Conservation (phyloP, 768 basidiomycete species). For the Ramaria rubella region DNA sequence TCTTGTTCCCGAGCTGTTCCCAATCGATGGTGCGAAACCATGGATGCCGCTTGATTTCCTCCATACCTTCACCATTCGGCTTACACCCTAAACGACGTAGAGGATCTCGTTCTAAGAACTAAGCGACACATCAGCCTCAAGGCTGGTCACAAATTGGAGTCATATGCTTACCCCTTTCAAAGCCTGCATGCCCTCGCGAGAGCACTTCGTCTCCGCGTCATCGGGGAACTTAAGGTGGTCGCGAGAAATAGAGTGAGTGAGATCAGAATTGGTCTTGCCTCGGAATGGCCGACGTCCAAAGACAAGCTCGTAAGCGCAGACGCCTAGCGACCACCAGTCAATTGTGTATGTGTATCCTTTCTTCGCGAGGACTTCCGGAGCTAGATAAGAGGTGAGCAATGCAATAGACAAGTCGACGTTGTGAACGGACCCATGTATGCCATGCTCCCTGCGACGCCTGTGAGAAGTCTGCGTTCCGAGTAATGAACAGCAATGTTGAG, state of each 20-base stretch:
- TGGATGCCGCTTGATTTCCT: constrained; percentile 55
- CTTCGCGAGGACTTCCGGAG: constrained; percentile 73
- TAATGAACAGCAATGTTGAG: constrained; percentile 99
- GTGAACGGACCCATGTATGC: constrained; percentile 84
- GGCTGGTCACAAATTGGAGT: constrained; percentile 2
- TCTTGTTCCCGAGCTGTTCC: constrained; percentile 37
- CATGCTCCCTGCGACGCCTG: constrained; percentile 96
- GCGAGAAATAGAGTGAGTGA: constrained; percentile 88
- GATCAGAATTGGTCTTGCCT: constrained; percentile 85
- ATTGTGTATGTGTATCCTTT: constrained; percentile 91
- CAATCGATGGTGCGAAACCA: constrained; percentile 43
- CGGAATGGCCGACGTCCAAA: constrained; percentile 91
- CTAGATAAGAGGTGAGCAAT: constrained; percentile 19
- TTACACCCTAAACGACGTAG: constrained; percentile 77
- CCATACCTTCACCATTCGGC: constrained; percentile 69
- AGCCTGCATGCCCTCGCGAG: constrained; percentile 67
- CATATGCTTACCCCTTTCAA: constrained; percentile 62
- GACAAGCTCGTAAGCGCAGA: constrained; percentile 86
- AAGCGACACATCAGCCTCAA: background rate
- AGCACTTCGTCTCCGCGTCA: constrained; percentile 75
- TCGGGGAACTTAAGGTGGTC: constrained; percentile 89
- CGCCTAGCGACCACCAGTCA: constrained; percentile 97
- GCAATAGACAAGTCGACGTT: background rate
- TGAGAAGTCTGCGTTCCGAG: constrained; percentile 73
- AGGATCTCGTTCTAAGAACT: constrained; percentile 88